Conservation (phyloP, 2,329 filamentous ascomycete genomes). For the Neophaeococcomyces mojaviensis region DNA sequence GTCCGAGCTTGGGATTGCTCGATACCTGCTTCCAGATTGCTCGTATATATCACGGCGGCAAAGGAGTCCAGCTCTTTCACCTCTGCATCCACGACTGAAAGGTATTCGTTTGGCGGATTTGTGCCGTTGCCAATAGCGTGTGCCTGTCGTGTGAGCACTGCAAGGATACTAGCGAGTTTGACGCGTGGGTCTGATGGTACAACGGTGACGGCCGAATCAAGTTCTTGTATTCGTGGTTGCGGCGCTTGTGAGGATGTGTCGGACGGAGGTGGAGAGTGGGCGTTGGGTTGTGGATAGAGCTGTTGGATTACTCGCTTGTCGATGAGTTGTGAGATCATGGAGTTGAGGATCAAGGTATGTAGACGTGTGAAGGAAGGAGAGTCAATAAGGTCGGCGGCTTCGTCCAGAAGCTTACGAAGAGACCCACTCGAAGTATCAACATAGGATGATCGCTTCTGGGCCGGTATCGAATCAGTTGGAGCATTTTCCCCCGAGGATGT, state of each 20-base stretch:
- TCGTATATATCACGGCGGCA: slow-evolving; percentile 43
- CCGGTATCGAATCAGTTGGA: slow-evolving; percentile 35
- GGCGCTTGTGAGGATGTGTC: slow-evolving; percentile 36
- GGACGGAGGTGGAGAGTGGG: slow-evolving; percentile 37
- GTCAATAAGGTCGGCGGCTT: slow-evolving; percentile 92
- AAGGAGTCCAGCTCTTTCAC: slow-evolving; percentile 43
- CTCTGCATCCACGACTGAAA: slow-evolving; percentile 37
- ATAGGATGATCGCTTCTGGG: slow-evolving; percentile 14
- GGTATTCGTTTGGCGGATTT: slow-evolving; percentile 38
- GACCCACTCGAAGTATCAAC: slow-evolving; percentile 28
- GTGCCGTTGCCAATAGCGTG: slow-evolving; percentile 73
- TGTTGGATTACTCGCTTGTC: slow-evolving; percentile 72
- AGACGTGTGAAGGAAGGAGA: slow-evolving; percentile 86
- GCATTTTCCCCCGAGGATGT: slow-evolving; percentile 29
- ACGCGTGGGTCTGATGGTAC: slow-evolving; percentile 43
- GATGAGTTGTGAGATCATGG: slow-evolving; percentile 75
- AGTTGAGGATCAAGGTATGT: slow-evolving; percentile 75
- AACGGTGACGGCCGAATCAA: slow-evolving; percentile 37
- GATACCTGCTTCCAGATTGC: slow-evolving; percentile 33
- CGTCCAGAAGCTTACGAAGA: slow-evolving; percentile 79
- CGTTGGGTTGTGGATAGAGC: slow-evolving; percentile 58
- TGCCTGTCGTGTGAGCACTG: slow-evolving; percentile 82
- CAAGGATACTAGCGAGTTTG: slow-evolving; percentile 82
- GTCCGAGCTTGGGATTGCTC: slow-evolving; percentile 13
- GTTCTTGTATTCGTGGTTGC: slow-evolving; percentile 23